These are phyloP conservation scores for Polytrichum formosum DNA, from an alignment of 225 moss, liverwort and hornwort genomes.

Conservation along the genomic window DNA sequence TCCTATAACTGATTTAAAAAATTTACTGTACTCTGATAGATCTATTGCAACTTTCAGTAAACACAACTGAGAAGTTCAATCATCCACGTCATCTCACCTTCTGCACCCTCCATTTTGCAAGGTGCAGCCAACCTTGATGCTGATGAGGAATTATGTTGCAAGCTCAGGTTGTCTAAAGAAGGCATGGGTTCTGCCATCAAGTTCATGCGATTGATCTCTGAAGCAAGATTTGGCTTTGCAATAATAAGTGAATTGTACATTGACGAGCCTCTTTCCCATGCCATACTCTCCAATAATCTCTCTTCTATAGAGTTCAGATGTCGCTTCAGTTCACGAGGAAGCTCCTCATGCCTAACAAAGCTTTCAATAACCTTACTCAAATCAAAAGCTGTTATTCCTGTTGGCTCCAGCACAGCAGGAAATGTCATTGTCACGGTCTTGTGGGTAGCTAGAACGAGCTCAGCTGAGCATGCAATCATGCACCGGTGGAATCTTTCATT, in stretches of 20 bases:
- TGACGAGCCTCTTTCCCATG: slow-evolving; percentile 97
- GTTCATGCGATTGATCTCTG: slow-evolving; percentile 59
- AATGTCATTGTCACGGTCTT: slow-evolving; percentile 99
- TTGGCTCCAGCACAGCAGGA: slow-evolving; percentile 87
- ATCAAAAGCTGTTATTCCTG: slow-evolving; percentile 96
- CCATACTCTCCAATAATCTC: slow-evolving; percentile 95
- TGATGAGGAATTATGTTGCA: slow-evolving; percentile 34
- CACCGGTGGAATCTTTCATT: slow-evolving; percentile 97
- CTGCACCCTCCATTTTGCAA: slow-evolving; percentile 28
- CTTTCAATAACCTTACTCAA: slow-evolving; percentile 96
- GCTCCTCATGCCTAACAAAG: slow-evolving; percentile 93
- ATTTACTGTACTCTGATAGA: too few relatives aligned
- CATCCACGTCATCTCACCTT: slow-evolving; percentile 13
- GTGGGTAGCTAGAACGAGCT: slow-evolving; percentile 91
- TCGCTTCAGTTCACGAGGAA: slow-evolving; percentile 92
- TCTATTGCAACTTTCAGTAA: too few relatives aligned
- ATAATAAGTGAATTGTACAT: slow-evolving; percentile 86
- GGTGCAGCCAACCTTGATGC: slow-evolving; percentile 38
- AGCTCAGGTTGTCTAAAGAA: slow-evolving; percentile 58
- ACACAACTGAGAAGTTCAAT: too few relatives aligned
- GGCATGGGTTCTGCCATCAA: slow-evolving; percentile 91
- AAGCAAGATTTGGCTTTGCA: slow-evolving; percentile 67
- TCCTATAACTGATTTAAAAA: too few relatives aligned
- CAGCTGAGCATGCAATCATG: slow-evolving; percentile 98
- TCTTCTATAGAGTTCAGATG: slow-evolving; percentile 97